A percentile compares a stretch with the other conserved stretches of the same genome.
Conservation (phyloP, 129 eudicot genomes). For the Saussurea involucrata region DNA sequence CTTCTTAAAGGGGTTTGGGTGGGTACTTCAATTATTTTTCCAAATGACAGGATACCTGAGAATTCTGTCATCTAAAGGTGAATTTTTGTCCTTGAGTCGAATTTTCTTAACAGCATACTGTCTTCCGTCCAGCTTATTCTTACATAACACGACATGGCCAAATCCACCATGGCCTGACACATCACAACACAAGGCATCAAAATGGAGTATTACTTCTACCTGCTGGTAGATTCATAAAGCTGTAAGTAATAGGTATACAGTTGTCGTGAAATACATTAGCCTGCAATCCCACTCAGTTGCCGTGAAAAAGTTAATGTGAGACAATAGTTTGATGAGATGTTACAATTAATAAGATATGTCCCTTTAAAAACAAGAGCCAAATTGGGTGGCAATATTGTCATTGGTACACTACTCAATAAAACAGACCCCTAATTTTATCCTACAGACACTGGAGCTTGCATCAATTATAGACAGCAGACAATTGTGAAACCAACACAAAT, state of each 20-base stretch:
- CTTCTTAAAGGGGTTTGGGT: constrained; percentile 1
- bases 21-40: neutral
- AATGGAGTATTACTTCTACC: constrained; percentile 1
- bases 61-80: constrained; percentile 78
- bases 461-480: neutral
- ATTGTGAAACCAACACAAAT: neutral
- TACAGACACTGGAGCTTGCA: neutral
- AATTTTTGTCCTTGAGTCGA: constrained; percentile 75
- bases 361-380: neutral
- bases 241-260: constrained; percentile 2
- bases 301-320: neutral
- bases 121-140: constrained; percentile 95
- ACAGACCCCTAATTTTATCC: neutral
- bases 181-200: constrained; percentile 11
- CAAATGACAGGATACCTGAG: constrained; percentile 49
- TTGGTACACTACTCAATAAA: neutral
- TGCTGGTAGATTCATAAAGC: neutral
- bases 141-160: constrained; percentile 93
- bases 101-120: constrained; percentile 93
- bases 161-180: constrained; percentile 88
- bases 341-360: neutral
- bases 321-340: neutral
- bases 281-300: neutral
- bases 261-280: too few species aligned
- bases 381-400: neutral